Evolutionary conservation across 2,329 filamentous ascomycete genomes (phyloP).

Genomic region (Fusarium subglutinans): DNA sequence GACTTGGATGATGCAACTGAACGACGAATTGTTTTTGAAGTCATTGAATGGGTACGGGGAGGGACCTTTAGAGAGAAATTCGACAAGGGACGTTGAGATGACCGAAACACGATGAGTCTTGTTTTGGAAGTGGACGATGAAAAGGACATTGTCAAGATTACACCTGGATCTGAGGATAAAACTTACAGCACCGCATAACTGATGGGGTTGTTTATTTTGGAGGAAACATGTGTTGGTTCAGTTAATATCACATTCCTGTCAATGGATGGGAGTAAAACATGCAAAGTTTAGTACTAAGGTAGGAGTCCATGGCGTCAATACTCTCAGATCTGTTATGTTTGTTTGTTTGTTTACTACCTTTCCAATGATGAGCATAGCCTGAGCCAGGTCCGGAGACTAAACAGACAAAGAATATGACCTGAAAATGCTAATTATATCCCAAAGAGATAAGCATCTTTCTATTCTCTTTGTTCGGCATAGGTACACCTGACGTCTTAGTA

Average conservation of each 20-base stretch:
- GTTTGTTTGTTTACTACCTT: background rate
- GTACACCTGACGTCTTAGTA: constrained; percentile 1
- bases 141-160: background rate
- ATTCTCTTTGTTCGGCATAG: background rate
- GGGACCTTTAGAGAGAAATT: constrained; percentile 52
- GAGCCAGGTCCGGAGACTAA: background rate
- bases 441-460: background rate
- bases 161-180: background rate
- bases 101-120: background rate
- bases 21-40: constrained; percentile 83
- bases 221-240: constrained; percentile 2
- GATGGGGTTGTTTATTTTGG: background rate
- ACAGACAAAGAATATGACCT: background rate
- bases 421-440: background rate
- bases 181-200: background rate
- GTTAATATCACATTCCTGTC: constrained; percentile 16
- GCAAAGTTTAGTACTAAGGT: constrained; percentile 5
- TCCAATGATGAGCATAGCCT: background rate
- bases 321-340: background rate
- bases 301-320: constrained; percentile 7
- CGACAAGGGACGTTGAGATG: constrained; percentile 14
- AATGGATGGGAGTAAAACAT: background rate
- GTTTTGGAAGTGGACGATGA: background rate
- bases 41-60: constrained; percentile 79
- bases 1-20: constrained; percentile 74